Evolutionary conservation across 495 filamentous ascomycete species (phyloP), one percentile per base, ranked within the genome.

Genomic region (Aspergillus nanangensis): DNA sequence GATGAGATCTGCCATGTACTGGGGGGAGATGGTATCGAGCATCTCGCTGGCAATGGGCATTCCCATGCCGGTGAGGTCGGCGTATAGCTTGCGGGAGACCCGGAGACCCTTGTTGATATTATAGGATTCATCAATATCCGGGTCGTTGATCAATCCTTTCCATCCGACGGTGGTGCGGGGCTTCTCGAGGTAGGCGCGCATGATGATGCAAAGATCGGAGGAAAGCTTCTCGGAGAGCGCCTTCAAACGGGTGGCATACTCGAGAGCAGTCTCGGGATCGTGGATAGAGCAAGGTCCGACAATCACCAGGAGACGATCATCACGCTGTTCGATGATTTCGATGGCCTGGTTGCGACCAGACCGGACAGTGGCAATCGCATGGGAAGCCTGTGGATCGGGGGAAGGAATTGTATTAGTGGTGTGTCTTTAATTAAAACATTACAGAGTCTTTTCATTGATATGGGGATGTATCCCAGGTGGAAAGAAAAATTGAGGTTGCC

Each of bases 121-220:
- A 85, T 83, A 98, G 65, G 86, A 89, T 69, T 95, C 83, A 64
- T 98, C 89, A 65, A 98, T 95, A 54, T 98, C 93, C 1, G 93
- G 93, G 59, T 98, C 93, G 69, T 98, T 98, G 75, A 98, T 96
- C 55, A 98, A 77, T 21, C 93, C 93, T 70, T 98, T 98, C 93
- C 93, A 98, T 56, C 93, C 93, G 27, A 98, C 93, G 1, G 93
- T 98, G n/a, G 93, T 98, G 32, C 93, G 84, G 22, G 93, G 93
- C 76, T 98, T 98, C 78, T 98, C 93, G 17, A 98, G 86, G 75
- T 98, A 98, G 61, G 93, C 90, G 48, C 93, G 88, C 93, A 98
- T 98, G 62, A 98, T 84, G 60, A 98, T 84, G 53, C 81, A 83
- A 25, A 98, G 76, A 62, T 97, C 92, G 50, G 83, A 80, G 45